These are phyloP conservation scores for Xerocomellus amylosporus DNA, from an alignment of 768 basidiomycete species.

Conservation along the genomic window DNA sequence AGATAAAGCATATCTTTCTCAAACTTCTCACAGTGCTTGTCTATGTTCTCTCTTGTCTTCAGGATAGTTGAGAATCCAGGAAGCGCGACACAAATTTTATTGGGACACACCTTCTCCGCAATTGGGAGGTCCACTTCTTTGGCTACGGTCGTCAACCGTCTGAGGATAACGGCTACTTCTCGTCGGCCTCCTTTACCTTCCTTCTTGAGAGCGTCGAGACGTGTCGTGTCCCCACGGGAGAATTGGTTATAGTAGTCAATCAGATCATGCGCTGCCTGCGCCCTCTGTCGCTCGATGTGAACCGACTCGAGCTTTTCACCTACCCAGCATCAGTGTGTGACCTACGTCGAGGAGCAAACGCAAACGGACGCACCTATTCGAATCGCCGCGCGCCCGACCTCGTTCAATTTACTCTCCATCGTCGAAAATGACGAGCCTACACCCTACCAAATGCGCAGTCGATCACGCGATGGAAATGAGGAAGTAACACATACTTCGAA, in stretches of 20 bases:
- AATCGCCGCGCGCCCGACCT: slow-evolving; percentile 91
- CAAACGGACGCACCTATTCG: slow-evolving; percentile 64
- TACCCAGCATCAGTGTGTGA: slow-evolving; percentile 29
- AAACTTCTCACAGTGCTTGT: slow-evolving; percentile 97
- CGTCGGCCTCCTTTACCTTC: slow-evolving; percentile 87
- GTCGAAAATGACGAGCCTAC: slow-evolving; percentile 85
- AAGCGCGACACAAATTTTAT: neutral
- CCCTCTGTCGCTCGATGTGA: slow-evolving; percentile 86
- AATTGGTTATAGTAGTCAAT: slow-evolving; percentile 95
- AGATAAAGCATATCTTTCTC: slow-evolving; percentile 97
- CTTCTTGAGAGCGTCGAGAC: slow-evolving; percentile 74
- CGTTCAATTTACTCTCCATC: slow-evolving; percentile 89
- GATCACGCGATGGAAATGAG: neutral
- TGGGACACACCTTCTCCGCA: slow-evolving; percentile 64
- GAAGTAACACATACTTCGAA: slow-evolving; percentile 69
- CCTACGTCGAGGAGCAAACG: neutral
- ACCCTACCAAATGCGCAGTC: slow-evolving; percentile 45
- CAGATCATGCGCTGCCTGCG: slow-evolving; percentile 90
- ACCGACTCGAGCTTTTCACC: slow-evolving; percentile 96
- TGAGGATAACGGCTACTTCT: slow-evolving; percentile 82
- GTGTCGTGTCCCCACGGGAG: slow-evolving; percentile 72
- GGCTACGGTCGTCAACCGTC: slow-evolving; percentile 82
- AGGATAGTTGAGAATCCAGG: neutral
- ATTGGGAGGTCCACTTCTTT: slow-evolving; percentile 89
- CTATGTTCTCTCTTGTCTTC: slow-evolving; percentile 87